A percentile compares a stretch with the other conserved stretches of the same genome.
Evolutionary conservation across 306 rosid species (phyloP).

Genomic region (Dryas alaskensis): DNA sequence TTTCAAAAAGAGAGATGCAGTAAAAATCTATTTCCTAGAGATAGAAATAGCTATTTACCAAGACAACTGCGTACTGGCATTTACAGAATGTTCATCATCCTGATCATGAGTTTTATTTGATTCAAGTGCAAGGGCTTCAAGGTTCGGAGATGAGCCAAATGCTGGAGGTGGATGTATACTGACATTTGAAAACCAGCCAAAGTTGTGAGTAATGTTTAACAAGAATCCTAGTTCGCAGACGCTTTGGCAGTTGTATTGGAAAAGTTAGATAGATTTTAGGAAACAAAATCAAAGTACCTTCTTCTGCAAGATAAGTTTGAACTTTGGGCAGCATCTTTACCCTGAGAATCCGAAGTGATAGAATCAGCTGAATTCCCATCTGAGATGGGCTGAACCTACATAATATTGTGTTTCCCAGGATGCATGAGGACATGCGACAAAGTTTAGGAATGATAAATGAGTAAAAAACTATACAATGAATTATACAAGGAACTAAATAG

Average conservation of each 20-base stretch:
- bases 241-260: not conserved
- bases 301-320: constrained; percentile 49
- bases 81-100: constrained; percentile 66
- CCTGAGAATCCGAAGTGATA: constrained; percentile 40
- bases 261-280: not conserved
- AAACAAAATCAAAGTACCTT: constrained; percentile 39
- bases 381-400: constrained; percentile 70
- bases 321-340: constrained; percentile 50
- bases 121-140: constrained; percentile 90
- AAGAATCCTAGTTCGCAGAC: not conserved
- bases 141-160: constrained; percentile 97
- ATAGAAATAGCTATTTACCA: constrained; percentile 45
- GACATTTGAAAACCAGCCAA: constrained; percentile 29
- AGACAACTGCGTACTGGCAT: constrained; percentile 48
- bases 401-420: constrained; percentile 29
- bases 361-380: constrained; percentile 53
- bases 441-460: constrained; percentile 4
- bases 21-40: constrained; percentile 21
- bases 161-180: constrained; percentile 98
- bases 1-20: not conserved
- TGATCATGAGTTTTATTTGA: constrained; percentile 46
- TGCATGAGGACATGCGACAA: constrained; percentile 12
- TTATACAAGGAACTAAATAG: not conserved
- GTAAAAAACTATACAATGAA: not conserved
- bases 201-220: constrained; percentile 29